Base-by-base conservation (phyloP, 2,329 filamentous ascomycete genomes). In the Kalmusia sp. region DNA sequence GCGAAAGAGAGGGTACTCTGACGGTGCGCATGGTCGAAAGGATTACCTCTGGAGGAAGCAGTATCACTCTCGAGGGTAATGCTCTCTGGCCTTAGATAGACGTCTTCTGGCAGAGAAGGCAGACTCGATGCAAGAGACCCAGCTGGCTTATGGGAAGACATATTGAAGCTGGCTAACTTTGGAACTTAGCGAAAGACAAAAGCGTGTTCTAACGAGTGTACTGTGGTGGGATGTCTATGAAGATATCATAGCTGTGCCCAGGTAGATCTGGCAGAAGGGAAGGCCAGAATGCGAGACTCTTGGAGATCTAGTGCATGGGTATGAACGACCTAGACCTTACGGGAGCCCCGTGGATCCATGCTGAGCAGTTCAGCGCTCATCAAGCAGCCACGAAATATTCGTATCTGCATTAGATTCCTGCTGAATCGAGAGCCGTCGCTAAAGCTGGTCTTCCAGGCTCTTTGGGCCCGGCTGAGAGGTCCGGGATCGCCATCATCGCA, bases 381-480 rank as follows among this genome's bases (percentile, higher is more conserved):
- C 14, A 15, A 35, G 33, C 33, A 35, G 33, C 33, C 33, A 21
- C 4, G 27, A 11, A 35, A 47, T 24, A 34, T n/a, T 33, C 28
- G 28, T 2, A 22, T 35, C 44, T 35, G 33, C 33, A 35, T 15
- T 15, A 15, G 33, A 35, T 22, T 28, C 31, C 30, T 5, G 19
- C 19, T 47, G 19, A 25, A 35, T 19, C 28, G 25, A 7, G 17
- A 35, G 14, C 33, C 30, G 31, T 44, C 40, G 11, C 31, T 38
- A 35, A 43, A 33, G 40, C 49, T 46, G 49, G 45, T 17, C 31
- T 22, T 25, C 49, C 39, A 24, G 49, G 30, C 40, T 31, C 40
- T 14, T 4, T 51, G 40, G 22, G 17, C 31, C 39, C 40, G 45
- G 49, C 31, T 51, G 14, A 17, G 11, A 21, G 9, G 30, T 15